Percentiles rank a stretch among this genome's conserved stretches.
Conservation (phyloP, 78 protist genomes). For the Cavenderia fasciculata region DNA sequence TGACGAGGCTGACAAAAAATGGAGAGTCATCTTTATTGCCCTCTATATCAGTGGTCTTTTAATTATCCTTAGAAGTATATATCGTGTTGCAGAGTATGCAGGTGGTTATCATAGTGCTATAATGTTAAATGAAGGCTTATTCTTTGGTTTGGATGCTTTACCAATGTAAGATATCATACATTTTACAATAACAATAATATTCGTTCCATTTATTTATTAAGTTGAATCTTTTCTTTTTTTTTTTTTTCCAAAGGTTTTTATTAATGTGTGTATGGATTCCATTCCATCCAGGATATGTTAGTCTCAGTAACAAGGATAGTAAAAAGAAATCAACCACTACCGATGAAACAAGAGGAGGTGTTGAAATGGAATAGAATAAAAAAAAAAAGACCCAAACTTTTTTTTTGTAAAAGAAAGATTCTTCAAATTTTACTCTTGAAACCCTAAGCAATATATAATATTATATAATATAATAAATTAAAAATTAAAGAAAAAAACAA, state of each 20-base stretch:
- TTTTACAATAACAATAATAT: no score
- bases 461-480: no score
- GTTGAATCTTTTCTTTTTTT: no score
- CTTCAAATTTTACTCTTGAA: no score
- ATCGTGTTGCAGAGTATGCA: constrained; percentile 63
- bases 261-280: constrained; percentile 41
- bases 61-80: constrained; percentile 18
- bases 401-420: no score
- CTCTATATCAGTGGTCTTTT: constrained; percentile 9
- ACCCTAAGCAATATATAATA: no score
- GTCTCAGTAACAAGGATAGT: background rate
- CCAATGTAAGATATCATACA: no score
- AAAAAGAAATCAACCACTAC: background rate
- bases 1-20: constrained; percentile 12
- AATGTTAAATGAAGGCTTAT: constrained; percentile 9
- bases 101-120: constrained; percentile 29
- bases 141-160: constrained; percentile 38
- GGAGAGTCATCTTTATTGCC: constrained; percentile 22
- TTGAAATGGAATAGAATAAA: constrained; percentile 14
- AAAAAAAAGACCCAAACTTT: no score
- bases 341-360: background rate
- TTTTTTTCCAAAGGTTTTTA: no score
- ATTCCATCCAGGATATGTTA: constrained; percentile 10
- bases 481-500: no score
- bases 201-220: no score